Base-by-base conservation (phyloP, 208 protist genomes). In the Tritrichomonas foetus region DNA sequence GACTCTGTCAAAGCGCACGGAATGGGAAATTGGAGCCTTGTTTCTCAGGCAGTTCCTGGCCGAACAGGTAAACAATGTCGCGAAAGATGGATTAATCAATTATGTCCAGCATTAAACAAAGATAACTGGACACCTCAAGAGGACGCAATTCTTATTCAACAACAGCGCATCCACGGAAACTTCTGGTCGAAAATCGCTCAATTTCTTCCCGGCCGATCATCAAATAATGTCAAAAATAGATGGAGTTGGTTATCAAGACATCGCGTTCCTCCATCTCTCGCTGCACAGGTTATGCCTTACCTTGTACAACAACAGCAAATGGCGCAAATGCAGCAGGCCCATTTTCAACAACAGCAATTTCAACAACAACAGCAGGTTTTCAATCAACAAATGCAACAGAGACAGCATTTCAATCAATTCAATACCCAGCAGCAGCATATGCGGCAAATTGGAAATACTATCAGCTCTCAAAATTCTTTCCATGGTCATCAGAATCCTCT, bases 171-270 rank as follows among this genome's bases (percentile, higher is more conserved):
- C 11, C 41, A 82, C 30, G 74, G 74, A 1, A 82, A 82, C 30
- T n/a, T 82, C 20, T 82, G 74, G 74, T 82, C 74, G 47, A 82
- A 82, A 53, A 82, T 82, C n/a, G 74, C 74, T 9, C 74, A 82
- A 47, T 82, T 82, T 36, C 74, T 82, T 82, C 74, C 74, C 16
- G 74, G 74, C 16, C n/a, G 74, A 47, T 82, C 74, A 3, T 82
- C 74, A 53, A 82, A 82, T 30, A 22, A 25, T 82, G 74, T 82
- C 20, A 82, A 82, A 50, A 82, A 82, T 82, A 49, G 74, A n/a
- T 82, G 74, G 74, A 50, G 41, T 3, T 82, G 74, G 74, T 36
- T 82, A 30, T 82, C 74, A 50, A 82, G 74, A 30, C 74, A 82
- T 20, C 33, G 74, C 8, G 11, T 75, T 5, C 41, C 69, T 36